Evolutionary conservation across 129 eudicot genomes (phyloP).

Genomic region (Glebionis coronaria): DNA sequence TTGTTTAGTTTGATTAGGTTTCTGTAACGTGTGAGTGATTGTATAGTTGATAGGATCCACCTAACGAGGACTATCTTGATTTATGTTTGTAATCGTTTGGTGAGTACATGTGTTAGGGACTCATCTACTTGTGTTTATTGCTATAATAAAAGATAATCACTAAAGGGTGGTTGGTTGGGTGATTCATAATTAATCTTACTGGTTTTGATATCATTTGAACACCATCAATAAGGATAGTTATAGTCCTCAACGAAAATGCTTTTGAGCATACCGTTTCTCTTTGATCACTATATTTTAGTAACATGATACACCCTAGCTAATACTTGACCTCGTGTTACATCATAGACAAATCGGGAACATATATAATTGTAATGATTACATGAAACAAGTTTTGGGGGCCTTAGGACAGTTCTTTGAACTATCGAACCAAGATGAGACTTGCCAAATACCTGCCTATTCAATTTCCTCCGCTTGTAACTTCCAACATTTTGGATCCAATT

Average conservation of each 20-base stretch:
- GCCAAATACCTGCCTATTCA: constrained; percentile 18
- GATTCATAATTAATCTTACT: no score
- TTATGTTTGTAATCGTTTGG: no score
- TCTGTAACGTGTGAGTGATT: no score
- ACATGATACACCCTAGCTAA: constrained; percentile 3
- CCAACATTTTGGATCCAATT: constrained; percentile 83
- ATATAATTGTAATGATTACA: neutral
- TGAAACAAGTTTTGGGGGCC: neutral
- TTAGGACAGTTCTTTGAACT: neutral
- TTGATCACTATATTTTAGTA: neutral
- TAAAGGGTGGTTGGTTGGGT: no score
- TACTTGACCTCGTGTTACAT: neutral
- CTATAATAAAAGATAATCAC: no score
- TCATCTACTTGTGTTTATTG: no score
- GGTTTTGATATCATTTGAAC: no score
- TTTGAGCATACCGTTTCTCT: neutral
- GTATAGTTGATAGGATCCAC: no score
- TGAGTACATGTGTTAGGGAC: no score
- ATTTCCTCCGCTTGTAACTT: constrained; percentile 53
- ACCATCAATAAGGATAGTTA: no score
- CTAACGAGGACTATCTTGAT: no score
- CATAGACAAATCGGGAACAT: neutral
- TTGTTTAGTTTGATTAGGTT: no score
- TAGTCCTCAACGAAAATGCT: neutral
- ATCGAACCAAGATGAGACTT: neutral